Evolutionary conservation across 108 stramenopile genomes (phyloP).

Genomic region (Epithemia pelagica): DNA sequence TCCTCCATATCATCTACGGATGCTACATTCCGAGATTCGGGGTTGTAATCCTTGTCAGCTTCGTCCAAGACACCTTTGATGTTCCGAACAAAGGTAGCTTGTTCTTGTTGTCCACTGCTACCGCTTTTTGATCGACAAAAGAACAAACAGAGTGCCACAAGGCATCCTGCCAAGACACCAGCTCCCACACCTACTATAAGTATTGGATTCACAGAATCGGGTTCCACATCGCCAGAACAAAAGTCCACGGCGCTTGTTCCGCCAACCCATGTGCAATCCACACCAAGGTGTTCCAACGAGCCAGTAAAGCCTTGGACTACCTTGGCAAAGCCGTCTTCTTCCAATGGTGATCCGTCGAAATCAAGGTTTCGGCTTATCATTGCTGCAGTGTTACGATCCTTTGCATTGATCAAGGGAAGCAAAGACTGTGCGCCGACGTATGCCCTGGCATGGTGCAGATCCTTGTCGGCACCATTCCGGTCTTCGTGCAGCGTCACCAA

Average conservation of each 20-base stretch:
- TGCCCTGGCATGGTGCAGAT: constrained; percentile 5
- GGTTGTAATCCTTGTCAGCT: not conserved
- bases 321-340: constrained; percentile 17
- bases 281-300: constrained; percentile 23
- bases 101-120: not conserved
- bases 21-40: not conserved
- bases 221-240: constrained; percentile 28
- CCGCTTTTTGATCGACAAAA: not conserved
- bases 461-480: not conserved
- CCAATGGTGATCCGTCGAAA: constrained; percentile 11
- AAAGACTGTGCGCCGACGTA: constrained; percentile 53
- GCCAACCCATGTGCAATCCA: constrained; percentile 46
- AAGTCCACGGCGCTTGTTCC: constrained; percentile 19
- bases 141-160: not conserved
- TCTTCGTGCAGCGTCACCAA: constrained; percentile 16
- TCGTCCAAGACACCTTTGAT: not conserved
- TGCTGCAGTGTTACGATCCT: constrained; percentile 34
- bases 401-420: constrained; percentile 51
- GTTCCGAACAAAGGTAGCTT: not conserved
- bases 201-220: not conserved
- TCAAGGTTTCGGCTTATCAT: constrained; percentile 32
- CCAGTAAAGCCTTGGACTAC: constrained; percentile 27
- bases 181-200: not conserved
- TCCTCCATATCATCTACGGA: not conserved
- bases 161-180: not conserved